These are phyloP conservation scores for Mycena rosella DNA, from an alignment of 768 basidiomycete species.

Conservation along the genomic window DNA sequence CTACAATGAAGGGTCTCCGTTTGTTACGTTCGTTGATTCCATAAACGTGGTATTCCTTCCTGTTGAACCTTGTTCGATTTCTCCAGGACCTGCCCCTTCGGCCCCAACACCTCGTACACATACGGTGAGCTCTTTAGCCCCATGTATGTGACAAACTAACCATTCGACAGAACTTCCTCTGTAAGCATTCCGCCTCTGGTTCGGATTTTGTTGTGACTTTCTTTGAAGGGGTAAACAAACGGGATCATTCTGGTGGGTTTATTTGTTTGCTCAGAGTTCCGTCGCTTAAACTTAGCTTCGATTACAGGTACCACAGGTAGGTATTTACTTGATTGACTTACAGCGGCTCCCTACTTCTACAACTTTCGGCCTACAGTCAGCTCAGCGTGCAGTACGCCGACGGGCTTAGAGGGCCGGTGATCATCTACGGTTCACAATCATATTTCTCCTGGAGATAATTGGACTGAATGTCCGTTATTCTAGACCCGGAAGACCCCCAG, in stretches of 20 bases:
- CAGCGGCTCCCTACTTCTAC: neutral
- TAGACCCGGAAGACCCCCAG: neutral
- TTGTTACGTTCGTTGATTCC: neutral
- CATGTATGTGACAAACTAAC: neutral
- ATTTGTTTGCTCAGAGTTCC: no score
- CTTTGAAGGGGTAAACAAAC: slow-evolving; percentile 42
- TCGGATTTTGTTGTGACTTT: neutral
- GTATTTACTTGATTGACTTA: neutral
- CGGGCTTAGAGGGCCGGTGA: neutral
- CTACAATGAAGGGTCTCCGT: neutral
- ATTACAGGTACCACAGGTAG: neutral
- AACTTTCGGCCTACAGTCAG: neutral
- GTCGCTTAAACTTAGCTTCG: no score
- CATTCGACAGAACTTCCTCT: slow-evolving; percentile 24
- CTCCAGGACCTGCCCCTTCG: neutral
- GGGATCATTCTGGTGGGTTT: slow-evolving; percentile 51
- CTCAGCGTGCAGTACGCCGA: slow-evolving; percentile 5
- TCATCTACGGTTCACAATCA: neutral
- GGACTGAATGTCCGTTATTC: no score
- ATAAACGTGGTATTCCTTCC: no score
- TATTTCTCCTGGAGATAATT: neutral
- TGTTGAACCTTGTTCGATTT: neutral
- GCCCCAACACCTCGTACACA: neutral
- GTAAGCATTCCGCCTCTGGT: neutral
- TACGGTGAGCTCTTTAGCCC: neutral